Conservation (phyloP, 192 early-diverging fungal species). For the Rhizophagus sp. region DNA sequence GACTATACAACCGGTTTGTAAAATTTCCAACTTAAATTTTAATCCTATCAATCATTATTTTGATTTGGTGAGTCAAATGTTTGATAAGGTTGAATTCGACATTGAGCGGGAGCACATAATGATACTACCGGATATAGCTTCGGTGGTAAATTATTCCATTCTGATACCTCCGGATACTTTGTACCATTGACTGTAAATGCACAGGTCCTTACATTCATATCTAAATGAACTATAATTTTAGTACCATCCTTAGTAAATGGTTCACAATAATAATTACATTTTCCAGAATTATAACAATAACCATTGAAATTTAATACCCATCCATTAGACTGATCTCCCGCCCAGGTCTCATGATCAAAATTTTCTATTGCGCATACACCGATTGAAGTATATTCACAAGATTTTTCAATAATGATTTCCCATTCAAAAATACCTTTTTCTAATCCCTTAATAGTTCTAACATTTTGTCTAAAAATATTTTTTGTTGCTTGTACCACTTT, state of each 20-base stretch:
- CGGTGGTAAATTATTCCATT: constrained; percentile 11
- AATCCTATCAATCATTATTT: too few relatives aligned
- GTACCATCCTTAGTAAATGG: neutral
- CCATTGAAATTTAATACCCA: constrained; percentile 7
- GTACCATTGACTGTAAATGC: constrained; percentile 21
- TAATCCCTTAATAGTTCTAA: neutral
- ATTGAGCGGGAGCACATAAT: neutral
- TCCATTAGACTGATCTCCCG: neutral
- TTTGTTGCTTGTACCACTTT: neutral
- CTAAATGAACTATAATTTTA: constrained; percentile 17
- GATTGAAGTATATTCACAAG: neutral
- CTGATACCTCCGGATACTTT: neutral
- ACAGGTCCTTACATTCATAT: constrained; percentile 24
- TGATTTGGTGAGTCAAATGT: neutral
- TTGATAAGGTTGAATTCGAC: neutral
- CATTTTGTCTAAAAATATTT: neutral
- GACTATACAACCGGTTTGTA: too few relatives aligned
- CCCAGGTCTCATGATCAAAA: neutral
- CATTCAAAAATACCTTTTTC: constrained; percentile 10
- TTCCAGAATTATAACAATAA: neutral
- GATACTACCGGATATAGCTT: constrained; percentile 24
- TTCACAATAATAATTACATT: neutral
- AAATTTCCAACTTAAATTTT: too few relatives aligned
- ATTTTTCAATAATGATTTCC: constrained; percentile 20
- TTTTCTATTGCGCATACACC: neutral